phyloP scores from a whole-genome alignment of 257 asterid genomes.

The Fraxinus quadrangulata region DNA sequence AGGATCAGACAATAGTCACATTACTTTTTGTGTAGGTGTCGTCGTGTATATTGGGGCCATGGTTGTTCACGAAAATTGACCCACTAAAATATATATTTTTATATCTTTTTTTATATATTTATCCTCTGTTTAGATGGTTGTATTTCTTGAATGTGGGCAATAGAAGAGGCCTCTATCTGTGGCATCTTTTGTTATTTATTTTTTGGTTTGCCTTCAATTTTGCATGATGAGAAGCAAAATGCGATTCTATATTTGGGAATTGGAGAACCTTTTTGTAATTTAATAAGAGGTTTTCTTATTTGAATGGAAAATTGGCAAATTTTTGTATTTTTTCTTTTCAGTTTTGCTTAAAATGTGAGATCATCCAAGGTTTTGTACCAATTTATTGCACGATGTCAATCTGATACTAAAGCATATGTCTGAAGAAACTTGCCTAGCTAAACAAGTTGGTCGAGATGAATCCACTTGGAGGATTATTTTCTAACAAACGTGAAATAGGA shows the following conservation, averaged over 20 bases:
- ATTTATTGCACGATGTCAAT: neutral
- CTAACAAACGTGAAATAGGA: too few species aligned
- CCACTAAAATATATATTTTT: conserved; percentile 23
- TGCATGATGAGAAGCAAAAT: conserved; percentile 35
- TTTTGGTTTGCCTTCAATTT: conserved; percentile 32
- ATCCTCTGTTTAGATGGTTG: neutral
- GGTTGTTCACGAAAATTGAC: conserved; percentile 21
- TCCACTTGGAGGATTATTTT: too few species aligned
- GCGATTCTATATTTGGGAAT: conserved; percentile 21
- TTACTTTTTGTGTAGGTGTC: conserved; percentile 34
- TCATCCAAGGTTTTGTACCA: neutral
- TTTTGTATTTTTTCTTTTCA: neutral
- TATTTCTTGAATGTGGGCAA: conserved; percentile 13
- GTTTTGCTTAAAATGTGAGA: neutral
- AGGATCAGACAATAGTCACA: conserved; percentile 31
- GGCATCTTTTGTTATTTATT: conserved; percentile 25
- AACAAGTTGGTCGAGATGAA: too few species aligned
- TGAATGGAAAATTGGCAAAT: neutral
- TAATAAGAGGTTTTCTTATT: neutral
- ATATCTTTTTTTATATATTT: neutral
- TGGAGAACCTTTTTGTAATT: conserved; percentile 20
- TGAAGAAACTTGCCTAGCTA: too few species aligned
- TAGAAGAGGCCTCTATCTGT: conserved; percentile 4
- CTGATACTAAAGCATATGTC: too few species aligned
- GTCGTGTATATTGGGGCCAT: conserved; percentile 27